Evolutionary conservation across 2,329 filamentous ascomycete species (phyloP).

Genomic region (Colletotrichum sp.): DNA sequence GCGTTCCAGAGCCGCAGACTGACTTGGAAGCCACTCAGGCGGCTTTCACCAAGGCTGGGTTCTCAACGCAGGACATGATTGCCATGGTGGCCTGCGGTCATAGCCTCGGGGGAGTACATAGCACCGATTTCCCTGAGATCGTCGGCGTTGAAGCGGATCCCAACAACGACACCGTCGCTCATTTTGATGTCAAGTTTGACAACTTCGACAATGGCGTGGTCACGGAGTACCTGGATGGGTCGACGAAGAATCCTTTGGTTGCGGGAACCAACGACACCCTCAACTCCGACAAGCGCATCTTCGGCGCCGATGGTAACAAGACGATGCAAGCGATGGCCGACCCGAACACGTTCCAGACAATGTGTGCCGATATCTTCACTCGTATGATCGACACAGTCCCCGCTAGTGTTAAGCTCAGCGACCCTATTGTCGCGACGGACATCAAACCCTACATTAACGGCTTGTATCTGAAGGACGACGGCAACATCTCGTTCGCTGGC

Average conservation of each 20-base stretch:
- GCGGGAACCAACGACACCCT: constrained; percentile 40
- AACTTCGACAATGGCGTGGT: constrained; percentile 51
- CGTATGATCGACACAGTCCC: constrained; percentile 42
- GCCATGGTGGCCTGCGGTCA: constrained; percentile 40
- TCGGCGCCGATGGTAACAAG: constrained; percentile 45
- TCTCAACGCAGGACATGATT: constrained; percentile 38
- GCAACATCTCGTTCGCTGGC: constrained; percentile 27
- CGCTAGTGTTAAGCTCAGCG: constrained; percentile 29
- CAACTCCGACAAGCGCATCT: constrained; percentile 48
- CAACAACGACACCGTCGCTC: constrained; percentile 33
- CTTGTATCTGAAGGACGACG: constrained; percentile 29
- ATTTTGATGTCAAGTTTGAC: constrained; percentile 44
- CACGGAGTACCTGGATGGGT: constrained; percentile 46
- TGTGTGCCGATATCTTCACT: constrained; percentile 32
- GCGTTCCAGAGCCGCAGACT: constrained; percentile 36
- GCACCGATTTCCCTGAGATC: constrained; percentile 44
- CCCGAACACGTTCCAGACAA: constrained; percentile 32
- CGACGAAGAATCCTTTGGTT: constrained; percentile 46
- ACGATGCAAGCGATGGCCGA: constrained; percentile 46
- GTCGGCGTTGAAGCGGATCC: constrained; percentile 19
- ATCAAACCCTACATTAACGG: constrained; percentile 35
- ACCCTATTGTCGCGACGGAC: constrained; percentile 30
- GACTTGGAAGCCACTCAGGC: constrained; percentile 27
- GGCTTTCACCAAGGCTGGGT: constrained; percentile 35
- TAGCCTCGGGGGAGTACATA: constrained; percentile 47